Percentiles rank a stretch among this genome's conserved stretches.
Conservation (phyloP, 176 grass and related monocot species). For the Oryza brachyantha region DNA sequence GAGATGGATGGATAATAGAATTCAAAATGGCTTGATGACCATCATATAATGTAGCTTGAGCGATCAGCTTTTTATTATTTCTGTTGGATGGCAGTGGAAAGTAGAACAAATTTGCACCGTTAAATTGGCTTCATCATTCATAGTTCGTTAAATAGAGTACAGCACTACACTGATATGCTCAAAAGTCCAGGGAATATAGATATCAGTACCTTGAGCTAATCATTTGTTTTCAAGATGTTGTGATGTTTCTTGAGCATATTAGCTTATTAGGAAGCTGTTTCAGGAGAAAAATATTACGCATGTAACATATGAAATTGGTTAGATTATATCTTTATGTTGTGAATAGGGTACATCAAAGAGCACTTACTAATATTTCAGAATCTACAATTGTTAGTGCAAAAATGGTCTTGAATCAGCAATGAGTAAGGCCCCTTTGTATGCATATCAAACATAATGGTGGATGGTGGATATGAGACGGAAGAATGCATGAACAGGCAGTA, state of each 20-base stretch:
- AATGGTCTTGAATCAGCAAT: not conserved
- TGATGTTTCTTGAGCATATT: not conserved
- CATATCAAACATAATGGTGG: not conserved
- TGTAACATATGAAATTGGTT: not conserved
- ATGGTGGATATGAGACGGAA: not conserved
- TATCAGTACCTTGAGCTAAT: not conserved
- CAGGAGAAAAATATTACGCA: not conserved
- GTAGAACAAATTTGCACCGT: not conserved
- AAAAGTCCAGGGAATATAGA: not conserved
- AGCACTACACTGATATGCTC: not conserved
- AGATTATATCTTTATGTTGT: not conserved
- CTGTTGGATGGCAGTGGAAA: not conserved
- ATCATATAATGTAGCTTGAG: not conserved
- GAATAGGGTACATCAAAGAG: constrained; percentile 7
- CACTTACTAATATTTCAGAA: not conserved
- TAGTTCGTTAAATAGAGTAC: not conserved
- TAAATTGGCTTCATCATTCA: not conserved
- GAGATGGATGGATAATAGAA: not conserved
- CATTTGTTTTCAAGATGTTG: not conserved
- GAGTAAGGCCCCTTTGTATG: not conserved
- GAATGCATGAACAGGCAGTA: constrained; percentile 28
- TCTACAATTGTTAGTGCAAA: not conserved
- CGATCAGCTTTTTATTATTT: not conserved
- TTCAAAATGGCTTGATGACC: not conserved
- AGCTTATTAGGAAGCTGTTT: not conserved